Evolutionary conservation across 139 green algal genomes (phyloP), one percentile per base, ranked within the genome.

Genomic region (Chlamydomonas sp.): DNA sequence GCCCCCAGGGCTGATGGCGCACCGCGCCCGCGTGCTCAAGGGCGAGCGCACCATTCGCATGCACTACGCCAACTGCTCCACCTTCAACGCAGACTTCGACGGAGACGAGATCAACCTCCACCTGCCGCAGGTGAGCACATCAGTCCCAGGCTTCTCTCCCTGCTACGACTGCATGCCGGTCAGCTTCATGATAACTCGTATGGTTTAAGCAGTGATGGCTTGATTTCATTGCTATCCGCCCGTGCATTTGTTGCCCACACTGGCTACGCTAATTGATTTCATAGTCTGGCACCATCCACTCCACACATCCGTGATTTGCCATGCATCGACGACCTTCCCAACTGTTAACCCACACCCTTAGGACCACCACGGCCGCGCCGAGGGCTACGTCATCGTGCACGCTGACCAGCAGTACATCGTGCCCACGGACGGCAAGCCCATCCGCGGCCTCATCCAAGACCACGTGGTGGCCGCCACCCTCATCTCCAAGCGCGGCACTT

Each of bases 41-140:
- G 96, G 96, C 3, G 96, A 99, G 95, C 93, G 97, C 77, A 99
- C 97, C 57, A 99, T 99, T 78, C 95, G 98, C 69, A 97, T 99
- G 94, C 98, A 99, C 94, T 99, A 99, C 91, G 96, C 98, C 85
- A 99, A 99, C 95, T 99, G 98, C 94, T 90, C 96, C 66, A 98
- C 96, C 69, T 99, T 98, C 94, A 99, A 99, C 92, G 96, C 97
- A 16, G 98, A 99, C 90, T 99, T 99, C 94, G 98, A 99, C 86
- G 98, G 98, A 1, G 98, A 99, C 87, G 98, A 99, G 91, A 99
- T 99, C 93, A 99, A 99, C 94, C 91, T 99, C 87, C 98, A 99
- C 85, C 90, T 99, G 75, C 98, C 98, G 0, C 97, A 99, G 92
- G 94, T 95, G 49, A 1, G 79, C 12, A 14, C 15, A n/a, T n/a